phyloP scores from a whole-genome alignment of 352 stramenopile species.

The Ophiocytium majus region DNA sequence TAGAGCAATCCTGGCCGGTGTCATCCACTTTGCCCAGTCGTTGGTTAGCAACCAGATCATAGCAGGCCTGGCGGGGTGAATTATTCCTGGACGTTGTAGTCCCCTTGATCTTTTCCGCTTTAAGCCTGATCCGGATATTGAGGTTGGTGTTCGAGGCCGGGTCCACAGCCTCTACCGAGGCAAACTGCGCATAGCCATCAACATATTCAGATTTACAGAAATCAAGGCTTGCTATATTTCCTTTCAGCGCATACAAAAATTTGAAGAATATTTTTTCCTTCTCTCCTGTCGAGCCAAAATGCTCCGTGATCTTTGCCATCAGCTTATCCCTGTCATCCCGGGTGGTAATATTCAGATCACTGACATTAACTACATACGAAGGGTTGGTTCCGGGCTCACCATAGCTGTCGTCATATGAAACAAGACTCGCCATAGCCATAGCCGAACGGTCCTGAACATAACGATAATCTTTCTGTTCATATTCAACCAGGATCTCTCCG shows the following conservation, averaged over 20 bases:
- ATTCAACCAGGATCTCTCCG: slow-evolving; percentile 2
- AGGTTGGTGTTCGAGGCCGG: background rate
- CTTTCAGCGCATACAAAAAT: slow-evolving; percentile 3
- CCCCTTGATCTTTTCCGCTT: too few relatives aligned
- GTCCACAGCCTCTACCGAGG: background rate
- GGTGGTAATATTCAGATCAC: background rate
- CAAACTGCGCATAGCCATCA: slow-evolving; percentile 2
- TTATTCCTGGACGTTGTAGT: too few relatives aligned
- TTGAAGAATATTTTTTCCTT: background rate
- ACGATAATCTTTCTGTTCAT: slow-evolving; percentile 1
- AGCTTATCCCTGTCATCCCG: background rate
- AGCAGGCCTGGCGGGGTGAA: background rate
- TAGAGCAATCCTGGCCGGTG: too few relatives aligned
- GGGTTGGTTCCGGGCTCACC: background rate
- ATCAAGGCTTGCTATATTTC: background rate
- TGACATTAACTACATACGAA: background rate
- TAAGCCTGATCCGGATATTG: too few relatives aligned
- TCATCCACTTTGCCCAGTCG: too few relatives aligned
- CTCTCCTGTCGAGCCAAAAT: too few relatives aligned
- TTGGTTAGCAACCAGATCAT: too few relatives aligned
- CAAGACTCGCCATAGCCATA: background rate
- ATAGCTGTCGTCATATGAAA: background rate
- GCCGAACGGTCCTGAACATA: background rate
- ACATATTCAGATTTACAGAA: background rate
- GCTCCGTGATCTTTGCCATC: background rate